A percentile compares a stretch with the other conserved stretches of the same genome.
Evolutionary conservation across 148 eudicot species (phyloP).

Genomic region (Camellia lanceoleosa): DNA sequence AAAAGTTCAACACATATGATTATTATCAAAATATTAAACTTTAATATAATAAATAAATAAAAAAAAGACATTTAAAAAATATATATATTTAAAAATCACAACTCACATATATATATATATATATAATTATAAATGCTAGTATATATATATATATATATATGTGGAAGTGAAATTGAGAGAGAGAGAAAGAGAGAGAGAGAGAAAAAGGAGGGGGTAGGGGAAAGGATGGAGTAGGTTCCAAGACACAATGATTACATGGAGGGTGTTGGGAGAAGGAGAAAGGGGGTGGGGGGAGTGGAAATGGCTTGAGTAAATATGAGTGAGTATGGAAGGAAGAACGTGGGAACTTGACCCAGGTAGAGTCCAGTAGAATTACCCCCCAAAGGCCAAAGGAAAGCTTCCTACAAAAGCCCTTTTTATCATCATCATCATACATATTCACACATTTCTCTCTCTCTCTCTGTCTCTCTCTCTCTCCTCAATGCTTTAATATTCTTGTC

Average conservation of each 20-base stretch:
- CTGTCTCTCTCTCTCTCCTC: background rate
- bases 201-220: too few species aligned
- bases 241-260: slow-evolving; percentile 86
- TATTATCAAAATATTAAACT: too few species aligned
- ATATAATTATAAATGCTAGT: too few species aligned
- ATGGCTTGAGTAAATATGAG: slow-evolving; percentile 13
- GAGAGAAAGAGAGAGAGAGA: slow-evolving; percentile 14
- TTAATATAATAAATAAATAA: too few species aligned
- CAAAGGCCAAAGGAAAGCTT: slow-evolving; percentile 14
- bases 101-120: too few species aligned
- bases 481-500: background rate
- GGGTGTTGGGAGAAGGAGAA: slow-evolving; percentile 48
- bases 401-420: slow-evolving; percentile 18
- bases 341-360: slow-evolving; percentile 35
- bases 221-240: slow-evolving; percentile 52
- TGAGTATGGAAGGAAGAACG: slow-evolving; percentile 14
- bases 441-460: background rate
- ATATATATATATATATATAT: too few species aligned
- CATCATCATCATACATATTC: slow-evolving; percentile 3
- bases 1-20: too few species aligned
- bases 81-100: too few species aligned
- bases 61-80: too few species aligned
- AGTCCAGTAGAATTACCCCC: too few species aligned
- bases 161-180: background rate
- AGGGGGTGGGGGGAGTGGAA: slow-evolving; percentile 46